Base-by-base conservation (phyloP, 2,329 filamentous ascomycete species). In the Diaporthe sp. region DNA sequence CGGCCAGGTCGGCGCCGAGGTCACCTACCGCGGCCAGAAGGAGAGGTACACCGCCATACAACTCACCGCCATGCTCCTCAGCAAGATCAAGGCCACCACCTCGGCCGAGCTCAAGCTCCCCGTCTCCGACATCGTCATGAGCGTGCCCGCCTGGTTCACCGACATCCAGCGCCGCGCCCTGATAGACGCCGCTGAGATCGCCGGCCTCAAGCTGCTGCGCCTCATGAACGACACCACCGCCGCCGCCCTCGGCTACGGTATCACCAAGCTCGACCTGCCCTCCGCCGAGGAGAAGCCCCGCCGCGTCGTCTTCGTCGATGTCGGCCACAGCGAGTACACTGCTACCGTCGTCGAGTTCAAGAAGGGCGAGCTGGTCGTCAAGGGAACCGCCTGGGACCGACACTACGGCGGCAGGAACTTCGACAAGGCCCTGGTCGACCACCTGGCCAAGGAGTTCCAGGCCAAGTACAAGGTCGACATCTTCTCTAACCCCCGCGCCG, bases 211-310 rank as follows among this genome's bases (percentile, higher is more conserved):
- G 87, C 89, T 96, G 51, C 92, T 99, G 77, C 92, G 97, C 76
- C 89, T 99, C 77, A 97, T 99, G 89, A 99, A 99, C 87, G 97
- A 98, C 87, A 98, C 95, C 79, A 98, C 97, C 69, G 97, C 97
- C 75, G 95, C 96, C 77, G 97, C 97, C 76, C 92, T 99, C 59
- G 97, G 97, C 78, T 99, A 95, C 84, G 97, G 97, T 83, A 98
- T 99, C 88, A 98, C 97, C 81, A 98, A 99, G 90, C 90, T 96
- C 76, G 97, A 99, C 84, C 92, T 99, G 44, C 97, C 96, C 73
- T 87, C 88, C 37, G 89, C 93, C 55, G 97, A 98, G 81, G 96
- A 98, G 91, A 95, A 95, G 88, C 96, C 97, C 75, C 92, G 94
- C 81, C 92, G 96, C 73, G 95, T 98, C 72, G 92, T 91, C 79